phyloP scores from a whole-genome alignment of 306 rosid genomes.

The Lablab purpureus region DNA sequence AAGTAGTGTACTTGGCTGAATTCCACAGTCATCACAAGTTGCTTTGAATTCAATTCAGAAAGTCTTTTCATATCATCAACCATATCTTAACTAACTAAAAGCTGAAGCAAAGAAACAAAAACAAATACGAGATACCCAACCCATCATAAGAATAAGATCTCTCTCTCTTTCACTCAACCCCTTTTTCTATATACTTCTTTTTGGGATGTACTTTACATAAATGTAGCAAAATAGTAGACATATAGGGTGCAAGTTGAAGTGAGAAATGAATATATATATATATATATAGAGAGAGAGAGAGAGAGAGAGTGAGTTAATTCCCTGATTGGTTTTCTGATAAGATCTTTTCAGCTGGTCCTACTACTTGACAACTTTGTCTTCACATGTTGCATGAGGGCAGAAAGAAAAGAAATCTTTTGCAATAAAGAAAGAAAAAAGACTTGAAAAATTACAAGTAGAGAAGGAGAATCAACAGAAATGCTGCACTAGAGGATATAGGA shows the following conservation, averaged over 20 bases:
- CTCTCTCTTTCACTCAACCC: conserved; percentile 42
- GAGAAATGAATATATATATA: conserved; percentile 35
- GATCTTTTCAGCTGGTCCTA: conserved; percentile 45
- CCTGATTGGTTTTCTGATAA: conserved; percentile 37
- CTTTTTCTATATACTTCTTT: conserved; percentile 40
- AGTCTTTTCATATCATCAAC: conserved; percentile 51
- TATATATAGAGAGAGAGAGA: too few relatives aligned
- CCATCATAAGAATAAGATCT: conserved; percentile 34
- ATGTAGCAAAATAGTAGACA: conserved; percentile 33
- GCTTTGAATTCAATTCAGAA: conserved; percentile 25
- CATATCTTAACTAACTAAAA: conserved; percentile 52
- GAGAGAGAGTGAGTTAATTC: conserved; percentile 20
- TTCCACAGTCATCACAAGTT: conserved; percentile 37
- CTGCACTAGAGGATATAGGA: neutral
- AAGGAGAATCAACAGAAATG: conserved; percentile 11
- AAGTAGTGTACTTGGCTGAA: conserved; percentile 26
- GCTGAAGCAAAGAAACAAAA: conserved; percentile 44
- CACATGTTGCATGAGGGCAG: conserved; percentile 40
- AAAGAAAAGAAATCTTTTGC: conserved; percentile 19
- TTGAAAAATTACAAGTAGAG: neutral
- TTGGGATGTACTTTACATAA: conserved; percentile 49
- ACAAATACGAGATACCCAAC: conserved; percentile 49
- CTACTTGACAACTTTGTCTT: conserved; percentile 45
- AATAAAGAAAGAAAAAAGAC: conserved; percentile 13
- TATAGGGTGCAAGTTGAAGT: conserved; percentile 46